Base-by-base conservation (phyloP, 345 rosid species). In the Salix suchowensis region DNA sequence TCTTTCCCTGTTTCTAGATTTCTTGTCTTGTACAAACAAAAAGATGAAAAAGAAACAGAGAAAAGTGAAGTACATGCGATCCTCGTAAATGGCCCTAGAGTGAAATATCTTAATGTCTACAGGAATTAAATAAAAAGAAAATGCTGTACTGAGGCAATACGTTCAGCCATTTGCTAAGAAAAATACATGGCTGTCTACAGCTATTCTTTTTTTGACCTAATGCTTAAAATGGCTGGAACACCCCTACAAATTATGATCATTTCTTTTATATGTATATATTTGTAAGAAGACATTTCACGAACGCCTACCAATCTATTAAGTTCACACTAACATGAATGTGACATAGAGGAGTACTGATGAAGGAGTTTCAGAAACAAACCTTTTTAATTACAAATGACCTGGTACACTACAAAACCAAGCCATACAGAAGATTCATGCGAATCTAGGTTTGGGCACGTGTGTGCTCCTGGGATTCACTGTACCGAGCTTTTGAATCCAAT, bases 401-500 rank as follows among this genome's bases (percentile, higher is more conserved):
- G 75, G 76, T 48, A 15, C 69, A 74, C 80, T 77, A 82, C 84
- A 86, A 83, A 70, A 86, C 84, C 77, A 40, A 73, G 79, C 37
- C 76, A 71, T 54, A 26, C 42, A 76, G 36, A 73, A 76, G 84
- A 76, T 76, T 90, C 88, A 88, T 68, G 83, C 24, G 81, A 88
- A 88, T 75, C 84, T 90, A 62, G 97, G 96, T 84, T 94, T 94
- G 74, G 89, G 88, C 67, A 81, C 34, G 8, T 84, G 76, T 24
- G 86, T 72, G 58, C 66, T 70, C 80, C 81, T 62, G 24, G 86
- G 84, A 70, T 85, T 85, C n/a, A 83, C 69, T 0, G 93, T 94
- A 74, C 90, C 92, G 26, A 94, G 97, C 89, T 91, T 96, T 73
- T 92, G 94, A 72, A 96, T 94, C 97, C 96, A 90, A 77, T 90